A percentile compares a stretch with the other conserved stretches of the same genome.
Evolutionary conservation across 352 stramenopile species (phyloP).

Genomic region (Chrysophaeum taylorii): DNA sequence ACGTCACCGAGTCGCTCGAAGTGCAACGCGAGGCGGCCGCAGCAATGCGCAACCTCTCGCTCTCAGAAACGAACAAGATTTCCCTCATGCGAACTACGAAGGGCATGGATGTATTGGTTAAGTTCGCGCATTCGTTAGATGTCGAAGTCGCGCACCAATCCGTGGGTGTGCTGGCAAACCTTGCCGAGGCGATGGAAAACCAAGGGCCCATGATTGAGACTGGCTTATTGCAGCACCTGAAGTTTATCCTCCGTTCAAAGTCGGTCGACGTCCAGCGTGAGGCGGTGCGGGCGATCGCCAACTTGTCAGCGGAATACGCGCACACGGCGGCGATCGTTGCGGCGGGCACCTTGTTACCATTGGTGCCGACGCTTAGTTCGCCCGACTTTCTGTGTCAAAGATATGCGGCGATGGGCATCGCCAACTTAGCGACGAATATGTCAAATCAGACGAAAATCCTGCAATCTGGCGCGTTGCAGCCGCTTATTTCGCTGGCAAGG

Average conservation of each 20-base stretch:
- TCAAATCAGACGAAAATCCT: constrained; percentile 73
- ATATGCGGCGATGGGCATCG: constrained; percentile 84
- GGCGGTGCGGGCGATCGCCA: constrained; percentile 77
- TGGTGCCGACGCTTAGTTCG: constrained; percentile 72
- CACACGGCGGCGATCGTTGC: constrained; percentile 80
- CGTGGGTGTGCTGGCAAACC: constrained; percentile 75
- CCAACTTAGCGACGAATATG: constrained; percentile 82
- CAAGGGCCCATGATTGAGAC: constrained; percentile 84
- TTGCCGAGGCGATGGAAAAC: constrained; percentile 84
- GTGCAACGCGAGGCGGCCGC: constrained; percentile 79
- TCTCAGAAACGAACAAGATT: constrained; percentile 81
- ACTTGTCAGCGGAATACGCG: constrained; percentile 84
- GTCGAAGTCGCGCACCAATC: constrained; percentile 75
- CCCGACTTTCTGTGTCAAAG: constrained; percentile 79
- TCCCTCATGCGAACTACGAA: constrained; percentile 72
- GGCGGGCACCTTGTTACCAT: constrained; percentile 66
- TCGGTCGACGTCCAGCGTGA: constrained; percentile 82
- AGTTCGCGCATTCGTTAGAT: constrained; percentile 73
- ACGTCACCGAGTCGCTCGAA: constrained; percentile 65
- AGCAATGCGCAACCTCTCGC: constrained; percentile 73
- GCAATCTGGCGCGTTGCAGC: constrained; percentile 69
- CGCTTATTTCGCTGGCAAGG: constrained; percentile 66
- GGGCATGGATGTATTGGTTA: constrained; percentile 62
- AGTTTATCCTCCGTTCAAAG: constrained; percentile 80
- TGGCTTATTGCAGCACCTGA: constrained; percentile 85